phyloP scores from a whole-genome alignment of 331 rosid genomes.

The Pyracantha coccinea region DNA sequence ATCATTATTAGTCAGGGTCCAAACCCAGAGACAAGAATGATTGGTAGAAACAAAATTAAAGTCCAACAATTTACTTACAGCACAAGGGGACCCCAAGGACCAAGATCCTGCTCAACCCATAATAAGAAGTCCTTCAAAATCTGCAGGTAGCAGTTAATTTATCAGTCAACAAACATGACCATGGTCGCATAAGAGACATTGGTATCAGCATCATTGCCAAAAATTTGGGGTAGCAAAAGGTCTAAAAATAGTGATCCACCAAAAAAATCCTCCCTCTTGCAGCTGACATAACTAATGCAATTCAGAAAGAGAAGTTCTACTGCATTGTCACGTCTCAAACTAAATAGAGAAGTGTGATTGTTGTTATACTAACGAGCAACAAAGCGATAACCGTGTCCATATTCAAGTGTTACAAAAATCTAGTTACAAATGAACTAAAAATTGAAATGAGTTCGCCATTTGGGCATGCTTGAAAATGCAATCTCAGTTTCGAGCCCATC shows the following conservation, averaged over 20 bases:
- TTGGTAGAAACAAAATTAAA: neutral
- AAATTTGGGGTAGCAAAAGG: neutral
- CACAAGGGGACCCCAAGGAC: conserved; percentile 91
- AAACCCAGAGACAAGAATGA: neutral
- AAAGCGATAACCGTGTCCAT: too few relatives aligned
- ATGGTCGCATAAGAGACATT: neutral
- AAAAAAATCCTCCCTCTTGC: neutral
- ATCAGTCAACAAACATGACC: neutral
- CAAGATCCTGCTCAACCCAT: conserved; percentile 88
- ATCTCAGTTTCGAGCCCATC: too few relatives aligned
- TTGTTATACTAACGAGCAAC: neutral
- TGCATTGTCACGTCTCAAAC: neutral
- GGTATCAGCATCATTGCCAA: neutral
- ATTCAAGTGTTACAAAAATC: neutral
- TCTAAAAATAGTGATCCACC: neutral
- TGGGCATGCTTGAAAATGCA: neutral
- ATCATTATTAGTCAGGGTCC: neutral
- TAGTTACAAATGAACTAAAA: neutral
- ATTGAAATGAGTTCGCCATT: neutral
- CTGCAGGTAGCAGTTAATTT: conserved; percentile 26
- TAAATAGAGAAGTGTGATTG: neutral
- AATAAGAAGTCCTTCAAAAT: conserved; percentile 77
- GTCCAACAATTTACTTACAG: conserved; percentile 46
- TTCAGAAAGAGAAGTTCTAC: neutral
- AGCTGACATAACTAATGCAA: neutral